Evolutionary conservation across 257 asterid species (phyloP), one percentile per base, ranked within the genome.

Genomic region (Rehmannia glutinosa): DNA sequence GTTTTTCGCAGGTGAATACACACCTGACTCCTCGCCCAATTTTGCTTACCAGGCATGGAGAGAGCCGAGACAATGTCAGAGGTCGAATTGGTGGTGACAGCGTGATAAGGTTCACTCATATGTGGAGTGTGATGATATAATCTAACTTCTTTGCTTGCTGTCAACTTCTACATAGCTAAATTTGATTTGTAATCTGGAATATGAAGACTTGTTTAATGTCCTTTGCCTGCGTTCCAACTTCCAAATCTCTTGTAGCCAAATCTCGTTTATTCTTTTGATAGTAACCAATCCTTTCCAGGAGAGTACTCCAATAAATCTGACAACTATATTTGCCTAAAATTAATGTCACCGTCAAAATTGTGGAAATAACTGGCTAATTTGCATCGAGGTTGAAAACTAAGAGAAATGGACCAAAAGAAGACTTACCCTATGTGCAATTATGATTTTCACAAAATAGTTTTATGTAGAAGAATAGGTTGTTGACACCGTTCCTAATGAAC

Each of bases 21-120:
- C 99, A 94, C 80, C 84, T 94, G 75, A 94, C 97, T 20, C 99
- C 99, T 54, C 96, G 99, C 38, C 99, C 99, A 75, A 94, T 94
- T 69, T 81, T 94, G 77, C 97, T 94, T 28, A 94, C 99, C 46
- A 83, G 99, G 84, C 99, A 94, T 68, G 99, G 99, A 69, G 99
- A 94, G 86, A 94, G 99, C 84, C 82, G 77, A 42, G 81, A 87
- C 75, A 94, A 94, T 80, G 97, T 94, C 74, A 86, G 97, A 87
- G 95, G 92, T 65, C 90, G 97, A 73, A 94, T 94, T 71, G 99
- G 97, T 27, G 99, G 99, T 69, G 99, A 94, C 80, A 88, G 96
- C 60, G 92, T 79, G 58, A 51, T 90, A 75, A 94, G 99, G 97
- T 94, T 64, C 69, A 66, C 72, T 64, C 46, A 47, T 51, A 16